Evolutionary conservation across 352 stramenopile species (phyloP).

Genomic region (Phytopythium cucurbitacearum): DNA sequence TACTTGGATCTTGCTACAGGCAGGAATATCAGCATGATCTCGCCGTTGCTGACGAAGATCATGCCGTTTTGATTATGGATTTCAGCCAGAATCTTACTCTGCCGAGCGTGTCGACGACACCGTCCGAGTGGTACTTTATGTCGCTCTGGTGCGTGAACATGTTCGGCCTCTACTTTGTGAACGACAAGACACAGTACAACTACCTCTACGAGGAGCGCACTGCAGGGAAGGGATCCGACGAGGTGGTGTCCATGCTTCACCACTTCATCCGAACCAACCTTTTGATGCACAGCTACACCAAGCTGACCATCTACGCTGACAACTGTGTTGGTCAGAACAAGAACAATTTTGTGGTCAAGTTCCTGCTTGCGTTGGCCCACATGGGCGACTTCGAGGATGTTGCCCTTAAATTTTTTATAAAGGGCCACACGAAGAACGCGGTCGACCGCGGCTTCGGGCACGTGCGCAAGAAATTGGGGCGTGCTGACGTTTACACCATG

Average conservation of each 20-base stretch:
- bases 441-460: slow-evolving; percentile 10
- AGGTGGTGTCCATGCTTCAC: slow-evolving; percentile 11
- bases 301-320: slow-evolving; percentile 8
- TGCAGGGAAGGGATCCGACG: slow-evolving; percentile 12
- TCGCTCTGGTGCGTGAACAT: slow-evolving; percentile 11
- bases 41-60: neutral
- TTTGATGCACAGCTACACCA: neutral
- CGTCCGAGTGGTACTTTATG: slow-evolving; percentile 16
- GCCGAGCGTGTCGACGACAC: slow-evolving; percentile 6
- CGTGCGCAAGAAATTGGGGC: slow-evolving; percentile 3
- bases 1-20: slow-evolving; percentile 1
- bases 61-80: slow-evolving; percentile 14
- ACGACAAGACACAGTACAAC: slow-evolving; percentile 5
- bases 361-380: slow-evolving; percentile 3
- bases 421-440: slow-evolving; percentile 11
- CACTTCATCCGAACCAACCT: slow-evolving; percentile 4
- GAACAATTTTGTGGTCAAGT: slow-evolving; percentile 10
- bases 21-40: slow-evolving; percentile 10
- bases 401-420: slow-evolving; percentile 9
- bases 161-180: slow-evolving; percentile 16
- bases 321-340: slow-evolving; percentile 13
- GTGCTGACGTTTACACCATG: slow-evolving; percentile 3
- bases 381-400: slow-evolving; percentile 4
- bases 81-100: slow-evolving; percentile 15
- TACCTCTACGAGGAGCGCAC: slow-evolving; percentile 12